Evolutionary conservation across 139 green algal genomes (phyloP), one percentile per base, ranked within the genome.

Genomic region (Coccomyxa sp.): DNA sequence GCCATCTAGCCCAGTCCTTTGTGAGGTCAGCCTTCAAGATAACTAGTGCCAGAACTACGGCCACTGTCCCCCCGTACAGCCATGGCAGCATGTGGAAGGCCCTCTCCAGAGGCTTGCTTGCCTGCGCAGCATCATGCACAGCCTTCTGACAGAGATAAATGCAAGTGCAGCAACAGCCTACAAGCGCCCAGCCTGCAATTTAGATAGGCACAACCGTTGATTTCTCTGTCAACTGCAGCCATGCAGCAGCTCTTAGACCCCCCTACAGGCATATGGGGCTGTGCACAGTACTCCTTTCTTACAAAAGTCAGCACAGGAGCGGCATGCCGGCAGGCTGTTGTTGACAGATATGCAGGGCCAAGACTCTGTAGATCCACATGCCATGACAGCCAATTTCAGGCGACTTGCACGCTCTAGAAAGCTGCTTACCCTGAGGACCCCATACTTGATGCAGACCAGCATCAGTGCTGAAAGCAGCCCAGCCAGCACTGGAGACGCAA

Each of bases 21-120:
- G 78, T 77, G 12, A 50, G 39, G 54, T 55, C 18, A 44, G 78
- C 73, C 55, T 83, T 79, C 6, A 83, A 31, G 27, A 85, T 54
- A 34, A 85, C 55, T 37, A 85, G 71, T 9, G 39, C 70, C 37
- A 77, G 44, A 22, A 85, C 55, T 27, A 77, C 41, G 29, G 35
- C 75, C 34, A 85, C 41, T 31, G 70, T 77, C 29, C 50, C 71
- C 8, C 68, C 81, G 39, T 55, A 77, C 35, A 85, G 81, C 34
- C 78, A 35, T 24, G 81, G 81, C n/a, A 81, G 22, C 14, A 44
- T 37, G 16, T 18, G 8, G 68, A 82, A 68, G 18, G 76, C 75
- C 12, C 70, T 31, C 54, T 68, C 14, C 31, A 55, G 16, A 5
- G 81, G 76, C 8, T 78, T 37, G 2, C 7, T 22, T 18, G 70